Base-by-base conservation (phyloP, 805 yeast genomes). In the Starmerella apis region DNA sequence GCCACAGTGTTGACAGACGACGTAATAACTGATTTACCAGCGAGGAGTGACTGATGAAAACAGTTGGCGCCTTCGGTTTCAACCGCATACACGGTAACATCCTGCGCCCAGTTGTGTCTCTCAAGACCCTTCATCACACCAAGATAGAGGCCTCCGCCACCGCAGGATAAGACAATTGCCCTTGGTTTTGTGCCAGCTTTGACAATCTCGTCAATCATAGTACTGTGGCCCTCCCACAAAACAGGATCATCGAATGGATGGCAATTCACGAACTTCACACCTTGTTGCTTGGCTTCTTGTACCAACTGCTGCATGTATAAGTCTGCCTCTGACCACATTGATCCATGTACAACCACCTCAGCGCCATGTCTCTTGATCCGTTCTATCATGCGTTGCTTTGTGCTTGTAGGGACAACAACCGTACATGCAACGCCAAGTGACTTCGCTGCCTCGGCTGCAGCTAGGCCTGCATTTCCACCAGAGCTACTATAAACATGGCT, bases 391-490 rank as follows among this genome's bases (percentile, higher is more conserved):
- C 69, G 65, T 2, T 58, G 58, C 48, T 73, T 72, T 10, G 84
- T 71, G 3, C 69, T 62, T 0, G 59, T 62, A 1, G 86, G 86
- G 1, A 81, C 75, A 0, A 77, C 83, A 2, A 81, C 84, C 0
- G 82, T 78, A 56, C 81, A 77, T 1, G 60, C 61, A 8, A 49
- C 37, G 2, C 80, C 81, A 62, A 83, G 68, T 47, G 77, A 74
- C 50, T 76, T 77, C 3, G 96, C 94, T 16, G 94, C 83, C 63
- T 68, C 85, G 0, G 96, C 96, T 16, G 87, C 95, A 54, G 97
- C 97, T 60, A 87, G 90, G 2, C 97, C 97, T 55, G 94, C 97
- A 65, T 90, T 90, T 33, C 97, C 97, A 3, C 96, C 97, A 18
- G 95, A 86, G 46, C 56, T 45, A 11, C 58, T 50, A 59, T 94